Evolutionary conservation across 768 basidiomycete species (phyloP).

Genomic region (Podaxis sp.): DNA sequence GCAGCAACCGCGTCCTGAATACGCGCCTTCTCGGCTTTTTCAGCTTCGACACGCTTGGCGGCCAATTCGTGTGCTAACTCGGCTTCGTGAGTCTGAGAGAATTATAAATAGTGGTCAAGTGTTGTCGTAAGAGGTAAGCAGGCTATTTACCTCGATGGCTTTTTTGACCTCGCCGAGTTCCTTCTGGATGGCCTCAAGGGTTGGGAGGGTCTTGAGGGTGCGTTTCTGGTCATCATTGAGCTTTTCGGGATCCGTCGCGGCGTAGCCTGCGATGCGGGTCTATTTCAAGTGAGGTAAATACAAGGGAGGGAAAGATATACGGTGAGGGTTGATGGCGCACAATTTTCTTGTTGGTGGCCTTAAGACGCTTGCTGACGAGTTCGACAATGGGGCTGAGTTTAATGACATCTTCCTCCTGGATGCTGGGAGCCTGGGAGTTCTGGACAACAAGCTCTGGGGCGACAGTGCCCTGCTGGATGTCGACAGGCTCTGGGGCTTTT

Average conservation of each 20-base stretch:
- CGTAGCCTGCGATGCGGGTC: slow-evolving; percentile 73
- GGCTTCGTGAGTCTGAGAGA: slow-evolving; percentile 53
- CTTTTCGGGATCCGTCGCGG: slow-evolving; percentile 59
- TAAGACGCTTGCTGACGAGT: slow-evolving; percentile 73
- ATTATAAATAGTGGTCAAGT: slow-evolving; percentile 13
- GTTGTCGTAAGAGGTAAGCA: background rate
- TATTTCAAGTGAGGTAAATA: slow-evolving; percentile 25
- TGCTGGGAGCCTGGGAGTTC: slow-evolving; percentile 34
- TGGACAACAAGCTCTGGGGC: slow-evolving; percentile 42
- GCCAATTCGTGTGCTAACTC: slow-evolving; percentile 56
- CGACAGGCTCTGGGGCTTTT: slow-evolving; percentile 41
- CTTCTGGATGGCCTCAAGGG: slow-evolving; percentile 73
- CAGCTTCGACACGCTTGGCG: slow-evolving; percentile 49
- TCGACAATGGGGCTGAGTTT: slow-evolving; percentile 73
- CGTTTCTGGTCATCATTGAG: slow-evolving; percentile 88
- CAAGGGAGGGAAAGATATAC: background rate
- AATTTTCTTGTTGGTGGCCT: slow-evolving; percentile 79
- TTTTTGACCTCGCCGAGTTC: slow-evolving; percentile 84
- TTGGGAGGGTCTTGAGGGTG: slow-evolving; percentile 64
- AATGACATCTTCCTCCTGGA: slow-evolving; percentile 41
- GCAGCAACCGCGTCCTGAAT: slow-evolving; percentile 51
- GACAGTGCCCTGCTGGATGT: slow-evolving; percentile 41
- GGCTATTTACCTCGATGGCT: slow-evolving; percentile 63
- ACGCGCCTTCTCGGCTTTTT: slow-evolving; percentile 51
- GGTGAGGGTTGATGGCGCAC: slow-evolving; percentile 36